Evolutionary conservation across 1,284 basidiomycete species (phyloP).

Genomic region (Leccinum holopus): DNA sequence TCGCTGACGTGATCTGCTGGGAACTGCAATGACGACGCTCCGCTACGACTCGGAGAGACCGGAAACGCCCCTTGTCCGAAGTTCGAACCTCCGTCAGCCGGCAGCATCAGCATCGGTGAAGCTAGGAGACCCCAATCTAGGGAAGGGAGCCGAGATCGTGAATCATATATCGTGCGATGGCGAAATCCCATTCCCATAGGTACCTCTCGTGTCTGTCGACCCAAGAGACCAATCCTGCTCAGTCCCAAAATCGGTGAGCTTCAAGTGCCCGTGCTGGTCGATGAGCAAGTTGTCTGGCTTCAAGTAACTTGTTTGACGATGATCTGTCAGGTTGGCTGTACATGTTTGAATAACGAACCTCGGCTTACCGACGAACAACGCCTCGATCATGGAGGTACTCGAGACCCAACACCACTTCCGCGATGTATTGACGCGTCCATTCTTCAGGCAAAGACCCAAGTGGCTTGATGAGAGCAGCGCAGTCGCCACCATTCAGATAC

Average conservation of each 20-base stretch:
- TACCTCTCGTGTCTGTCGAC: slow-evolving; percentile 88
- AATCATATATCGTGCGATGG: slow-evolving; percentile 58
- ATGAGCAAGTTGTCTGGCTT: slow-evolving; percentile 99
- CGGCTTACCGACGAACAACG: slow-evolving; percentile 92
- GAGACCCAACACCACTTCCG: slow-evolving; percentile 92
- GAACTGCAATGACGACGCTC: slow-evolving; percentile 63
- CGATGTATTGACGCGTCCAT: slow-evolving; percentile 96
- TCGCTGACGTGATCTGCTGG: slow-evolving; percentile 80
- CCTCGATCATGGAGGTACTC: slow-evolving; percentile 94
- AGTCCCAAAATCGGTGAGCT: slow-evolving; percentile 98
- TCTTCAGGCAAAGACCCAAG: slow-evolving; percentile 91
- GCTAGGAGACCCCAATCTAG: slow-evolving; percentile 80
- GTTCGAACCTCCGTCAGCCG: slow-evolving; percentile 75
- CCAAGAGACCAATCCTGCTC: slow-evolving; percentile 94
- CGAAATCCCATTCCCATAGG: slow-evolving; percentile 56
- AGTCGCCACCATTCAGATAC: slow-evolving; percentile 96
- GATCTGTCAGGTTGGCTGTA: slow-evolving; percentile 10
- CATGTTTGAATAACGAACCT: background rate
- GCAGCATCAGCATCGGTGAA: slow-evolving; percentile 66
- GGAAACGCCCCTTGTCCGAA: slow-evolving; percentile 67
- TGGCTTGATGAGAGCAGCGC: slow-evolving; percentile 94
- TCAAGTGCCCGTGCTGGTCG: slow-evolving; percentile 93
- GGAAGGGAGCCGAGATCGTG: slow-evolving; percentile 74
- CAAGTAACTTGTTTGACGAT: slow-evolving; percentile 68
- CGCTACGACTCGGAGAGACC: slow-evolving; percentile 47